Base-by-base conservation (phyloP, 2,329 filamentous ascomycete species). In the Xylaria sp. region DNA sequence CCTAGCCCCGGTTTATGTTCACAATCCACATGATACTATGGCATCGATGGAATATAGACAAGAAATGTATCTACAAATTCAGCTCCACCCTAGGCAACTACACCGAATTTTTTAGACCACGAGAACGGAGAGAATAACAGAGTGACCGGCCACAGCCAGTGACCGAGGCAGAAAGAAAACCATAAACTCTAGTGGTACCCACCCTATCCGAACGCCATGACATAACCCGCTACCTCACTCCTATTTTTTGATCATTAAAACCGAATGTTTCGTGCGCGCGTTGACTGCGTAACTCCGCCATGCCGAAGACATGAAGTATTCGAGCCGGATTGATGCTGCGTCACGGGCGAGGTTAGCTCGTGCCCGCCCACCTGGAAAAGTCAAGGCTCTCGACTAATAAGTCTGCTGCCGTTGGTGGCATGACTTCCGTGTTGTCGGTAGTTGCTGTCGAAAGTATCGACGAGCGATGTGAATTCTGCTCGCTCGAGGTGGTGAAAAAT, bases 401-500 rank as follows among this genome's bases (percentile, higher is more conserved):
- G 58, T 84, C 82, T 4, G 78, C 72, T 55, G 72, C 77, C 34
- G 74, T 78, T 6, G 65, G 61, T 7, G 74, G 73, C 69, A 76
- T 80, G 30, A 83, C 78, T 75, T 90, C 88, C 1, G 86, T 86
- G 64, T 87, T 86, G 63, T 85, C 85, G 5, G 85, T 85, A 11
- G 85, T 84, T 1, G 83, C 83, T 9, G 83, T 84, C 34, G 84
- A 85, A n/a, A 89, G 77, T 70, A 86, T 82, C n/a, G 86, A 89
- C 5, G 86, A 88, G 50, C 88, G 83, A 66, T 90, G 87, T 61
- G 86, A 89, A 78, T 71, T 82, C 71, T 85, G 82, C 70, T 90
- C 87, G 75, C 84, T 88, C 4, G 84, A 83, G 67, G 80, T 85
- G 1, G 86, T 86, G 71, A 90, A 87, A 75, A 90, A 90, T 1